These are phyloP conservation scores for Shiraia bambusicola DNA, from an alignment of 2,329 filamentous ascomycete species.

Conservation along the genomic window DNA sequence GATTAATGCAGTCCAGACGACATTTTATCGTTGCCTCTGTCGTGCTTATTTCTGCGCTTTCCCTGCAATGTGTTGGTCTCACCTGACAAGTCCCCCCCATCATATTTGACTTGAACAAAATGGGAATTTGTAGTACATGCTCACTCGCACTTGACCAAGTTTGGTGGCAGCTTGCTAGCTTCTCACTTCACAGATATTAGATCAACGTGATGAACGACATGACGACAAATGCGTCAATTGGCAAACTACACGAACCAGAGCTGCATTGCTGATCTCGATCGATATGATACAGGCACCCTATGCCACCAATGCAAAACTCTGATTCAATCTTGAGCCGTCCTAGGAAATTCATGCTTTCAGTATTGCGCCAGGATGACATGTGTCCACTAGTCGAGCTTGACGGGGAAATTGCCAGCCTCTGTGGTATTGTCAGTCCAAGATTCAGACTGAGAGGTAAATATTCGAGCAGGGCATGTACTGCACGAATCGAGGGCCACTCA, in stretches of 20 bases:
- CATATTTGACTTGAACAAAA: too few relatives aligned
- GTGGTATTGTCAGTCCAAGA: constrained; percentile 7
- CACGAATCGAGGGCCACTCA: constrained; percentile 49
- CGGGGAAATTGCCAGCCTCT: constrained; percentile 41
- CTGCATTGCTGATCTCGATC: constrained; percentile 32
- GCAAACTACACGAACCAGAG: constrained; percentile 19
- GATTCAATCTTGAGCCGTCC: constrained; percentile 19
- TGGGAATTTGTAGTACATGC: too few relatives aligned
- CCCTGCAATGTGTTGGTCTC: too few relatives aligned
- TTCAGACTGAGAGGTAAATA: neutral
- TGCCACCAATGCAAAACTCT: constrained; percentile 24
- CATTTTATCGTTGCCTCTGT: too few relatives aligned
- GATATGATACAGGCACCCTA: constrained; percentile 34
- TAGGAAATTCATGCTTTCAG: constrained; percentile 20
- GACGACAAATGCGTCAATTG: neutral
- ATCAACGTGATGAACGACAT: neutral
- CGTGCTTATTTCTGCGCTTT: too few relatives aligned
- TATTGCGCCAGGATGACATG: constrained; percentile 12
- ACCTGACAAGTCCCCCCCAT: too few relatives aligned
- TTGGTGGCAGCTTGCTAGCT: too few relatives aligned
- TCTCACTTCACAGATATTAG: too few relatives aligned
- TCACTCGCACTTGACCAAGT: too few relatives aligned
- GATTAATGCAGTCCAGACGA: too few relatives aligned
- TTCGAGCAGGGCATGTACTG: neutral
- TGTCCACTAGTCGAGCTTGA: constrained; percentile 41